Conservation (phyloP, 2,329 filamentous ascomycete genomes). For the Pseudogymnoascus sp. region DNA sequence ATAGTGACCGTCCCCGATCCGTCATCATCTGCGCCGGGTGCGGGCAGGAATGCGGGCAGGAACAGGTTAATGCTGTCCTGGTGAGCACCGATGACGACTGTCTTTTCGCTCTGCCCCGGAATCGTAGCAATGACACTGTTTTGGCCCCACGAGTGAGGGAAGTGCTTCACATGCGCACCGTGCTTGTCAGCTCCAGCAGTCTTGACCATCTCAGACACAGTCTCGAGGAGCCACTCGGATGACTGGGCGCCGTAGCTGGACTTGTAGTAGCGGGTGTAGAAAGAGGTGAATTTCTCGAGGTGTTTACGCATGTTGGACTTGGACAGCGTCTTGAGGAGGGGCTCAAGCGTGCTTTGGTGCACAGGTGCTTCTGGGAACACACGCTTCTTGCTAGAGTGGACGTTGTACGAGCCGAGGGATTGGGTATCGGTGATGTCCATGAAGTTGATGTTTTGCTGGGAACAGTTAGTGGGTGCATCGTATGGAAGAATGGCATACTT, state of each 20-base stretch:
- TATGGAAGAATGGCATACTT: slow-evolving; percentile 28
- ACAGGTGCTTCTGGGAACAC: slow-evolving; percentile 58
- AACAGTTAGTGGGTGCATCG: slow-evolving; percentile 13
- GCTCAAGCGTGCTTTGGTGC: slow-evolving; percentile 57
- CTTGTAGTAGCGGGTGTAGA: slow-evolving; percentile 77
- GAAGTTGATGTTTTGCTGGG: slow-evolving; percentile 73
- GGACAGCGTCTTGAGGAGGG: slow-evolving; percentile 59
- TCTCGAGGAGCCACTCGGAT: slow-evolving; percentile 74
- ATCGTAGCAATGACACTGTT: slow-evolving; percentile 87
- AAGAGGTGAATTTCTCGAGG: slow-evolving; percentile 68
- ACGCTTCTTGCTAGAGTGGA: slow-evolving; percentile 37
- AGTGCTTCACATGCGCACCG: slow-evolving; percentile 62
- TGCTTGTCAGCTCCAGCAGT: slow-evolving; percentile 60
- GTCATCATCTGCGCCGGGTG: slow-evolving; percentile 92
- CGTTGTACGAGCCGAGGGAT: slow-evolving; percentile 48
- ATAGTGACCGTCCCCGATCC: slow-evolving; percentile 91
- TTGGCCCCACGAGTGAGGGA: slow-evolving; percentile 80
- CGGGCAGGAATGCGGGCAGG: slow-evolving; percentile 71
- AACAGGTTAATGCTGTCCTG: slow-evolving; percentile 95
- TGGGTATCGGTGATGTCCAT: slow-evolving; percentile 83
- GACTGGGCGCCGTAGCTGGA: slow-evolving; percentile 73
- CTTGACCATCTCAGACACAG: slow-evolving; percentile 63
- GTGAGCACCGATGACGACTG: slow-evolving; percentile 82
- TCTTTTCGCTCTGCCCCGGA: slow-evolving; percentile 75
- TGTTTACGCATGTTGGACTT: slow-evolving; percentile 71